phyloP scores from a whole-genome alignment of 176 grass and related monocot genomes.

The Oryza coarctata region DNA sequence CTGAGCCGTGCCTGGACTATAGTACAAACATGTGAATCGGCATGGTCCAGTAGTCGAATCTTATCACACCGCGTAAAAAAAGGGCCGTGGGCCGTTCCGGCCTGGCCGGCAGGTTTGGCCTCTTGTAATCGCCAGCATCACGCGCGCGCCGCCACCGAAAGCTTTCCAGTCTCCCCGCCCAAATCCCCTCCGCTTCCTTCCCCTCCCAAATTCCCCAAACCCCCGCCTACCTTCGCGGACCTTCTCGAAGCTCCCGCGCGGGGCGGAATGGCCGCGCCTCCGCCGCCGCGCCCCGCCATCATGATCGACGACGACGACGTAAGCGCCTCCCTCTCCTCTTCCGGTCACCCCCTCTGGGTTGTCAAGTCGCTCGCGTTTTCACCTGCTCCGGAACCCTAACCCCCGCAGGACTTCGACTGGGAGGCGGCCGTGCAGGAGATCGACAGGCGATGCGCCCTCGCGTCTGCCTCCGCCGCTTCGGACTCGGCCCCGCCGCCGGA shows the following conservation, averaged over 20 bases:
- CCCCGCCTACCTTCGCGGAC: slow-evolving; percentile 5
- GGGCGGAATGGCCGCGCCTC: slow-evolving; percentile 24
- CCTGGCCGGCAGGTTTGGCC: too few species aligned
- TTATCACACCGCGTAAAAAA: too few species aligned
- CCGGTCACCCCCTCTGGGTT: background rate
- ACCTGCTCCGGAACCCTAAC: slow-evolving; percentile 48
- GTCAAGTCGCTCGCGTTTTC: background rate
- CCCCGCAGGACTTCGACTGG: slow-evolving; percentile 69
- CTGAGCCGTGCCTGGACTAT: too few species aligned
- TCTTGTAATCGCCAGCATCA: too few species aligned
- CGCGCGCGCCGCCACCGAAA: too few species aligned
- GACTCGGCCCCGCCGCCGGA: background rate
- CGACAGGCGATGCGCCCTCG: slow-evolving; percentile 46
- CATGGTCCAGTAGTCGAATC: too few species aligned
- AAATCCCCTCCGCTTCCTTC: too few species aligned
- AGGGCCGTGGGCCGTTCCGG: too few species aligned
- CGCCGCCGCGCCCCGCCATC: background rate
- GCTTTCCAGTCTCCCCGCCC: too few species aligned
- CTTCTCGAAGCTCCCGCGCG: slow-evolving; percentile 9
- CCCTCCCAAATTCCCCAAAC: background rate
- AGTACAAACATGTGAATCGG: too few species aligned
- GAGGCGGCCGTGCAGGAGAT: slow-evolving; percentile 72
- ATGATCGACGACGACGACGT: slow-evolving; percentile 54
- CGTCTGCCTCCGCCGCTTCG: slow-evolving; percentile 21
- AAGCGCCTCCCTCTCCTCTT: slow-evolving; percentile 14